Evolutionary conservation across 306 rosid species (phyloP), one percentile per base, ranked within the genome.

Genomic region (Luffa aegyptiaca): DNA sequence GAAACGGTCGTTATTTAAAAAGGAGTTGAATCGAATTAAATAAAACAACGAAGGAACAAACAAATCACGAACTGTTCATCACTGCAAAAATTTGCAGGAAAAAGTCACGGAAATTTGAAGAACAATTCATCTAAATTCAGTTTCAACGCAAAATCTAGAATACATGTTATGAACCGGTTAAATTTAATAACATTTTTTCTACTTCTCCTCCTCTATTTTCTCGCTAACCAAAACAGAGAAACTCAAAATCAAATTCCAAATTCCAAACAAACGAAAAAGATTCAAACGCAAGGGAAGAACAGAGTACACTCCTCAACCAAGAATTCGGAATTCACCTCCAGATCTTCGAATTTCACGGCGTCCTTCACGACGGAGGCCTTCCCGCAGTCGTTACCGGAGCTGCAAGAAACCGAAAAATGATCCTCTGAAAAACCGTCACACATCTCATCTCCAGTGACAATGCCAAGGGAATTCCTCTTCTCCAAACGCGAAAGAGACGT

Each of bases 301-400:
- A 16, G 37, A 65, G 46, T 17, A 76, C 10, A 5, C 41, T 57
- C 64, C 37, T 68, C 56, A 80, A 82, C 11, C 35, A 52, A 75
- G 48, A 76, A 73, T 82, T 72, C 14, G 83, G 61, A 80, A 56
- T 57, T 58, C 78, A 90, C 98, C 97, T 90, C 85, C 79, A 84
- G 92, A 92, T 90, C 92, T 76, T 84, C 75, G 76, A 71, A 82
- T 49, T 77, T 37, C 75, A 75, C 55, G 57, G 80, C 72, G 78
- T 63, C 80, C 74, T 64, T 65, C 13, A 3, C 53, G 36, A 5
- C 75, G 26, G 41, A 11, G 41, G 66, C 82, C 80, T 86, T 83
- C 71, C 64, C 49, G 36, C 83, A 70, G 58, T 78, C 86, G 31
- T 85, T 75, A 81, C 88, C 83, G 77, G 90, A 86, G 80, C 87